Evolutionary conservation across 306 rosid genomes (phyloP), one percentile per base, ranked within the genome.

Genomic region (Malus domestica): DNA sequence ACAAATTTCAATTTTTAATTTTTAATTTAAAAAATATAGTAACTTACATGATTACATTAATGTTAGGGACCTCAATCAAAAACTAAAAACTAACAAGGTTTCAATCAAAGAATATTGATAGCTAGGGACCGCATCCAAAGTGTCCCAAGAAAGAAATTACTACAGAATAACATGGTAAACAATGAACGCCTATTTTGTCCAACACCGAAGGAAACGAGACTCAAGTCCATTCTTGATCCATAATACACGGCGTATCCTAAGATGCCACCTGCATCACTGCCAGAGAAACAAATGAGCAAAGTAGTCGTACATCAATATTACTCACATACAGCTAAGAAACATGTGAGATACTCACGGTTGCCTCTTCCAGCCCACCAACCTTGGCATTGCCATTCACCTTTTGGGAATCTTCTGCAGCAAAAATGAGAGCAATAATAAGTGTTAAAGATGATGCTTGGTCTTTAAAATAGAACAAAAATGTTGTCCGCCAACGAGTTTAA

Each of bases 381-480:
- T 87, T 90, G 80, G 87, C 82, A 65, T 81, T 84, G 83, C 94
- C 94, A 78, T 90, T 93, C 55, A 73, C 86, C 83, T 86, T 93
- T 71, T 80, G 94, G 79, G 85, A 45, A 70, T 90, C 98, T 83
- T 93, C 98, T 93, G 93, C 42, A 68, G 73, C 77, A 69, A 62
- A 83, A 70, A 67, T 5, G 4, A 14, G 19, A 8, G 45, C 67
- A 76, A 59, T 2, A 35, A 68, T 25, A 75, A 58, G 62, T 30
- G 69, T 15, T 35, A 54, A 65, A 35, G 46, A 66, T 1, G 49
- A 38, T 33, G 45, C 25, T 18, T 19, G 23, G 46, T 32, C 8
- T 65, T 33, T 32, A 4, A 35, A 66, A 35, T 18, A 3, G 27
- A 66, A 3, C n/a, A 35, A 35, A 66, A 10, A 9, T 10, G 2